These are phyloP conservation scores for Ascochyta rabiei DNA, from an alignment of 2,329 filamentous ascomycete species.

Conservation along the genomic window DNA sequence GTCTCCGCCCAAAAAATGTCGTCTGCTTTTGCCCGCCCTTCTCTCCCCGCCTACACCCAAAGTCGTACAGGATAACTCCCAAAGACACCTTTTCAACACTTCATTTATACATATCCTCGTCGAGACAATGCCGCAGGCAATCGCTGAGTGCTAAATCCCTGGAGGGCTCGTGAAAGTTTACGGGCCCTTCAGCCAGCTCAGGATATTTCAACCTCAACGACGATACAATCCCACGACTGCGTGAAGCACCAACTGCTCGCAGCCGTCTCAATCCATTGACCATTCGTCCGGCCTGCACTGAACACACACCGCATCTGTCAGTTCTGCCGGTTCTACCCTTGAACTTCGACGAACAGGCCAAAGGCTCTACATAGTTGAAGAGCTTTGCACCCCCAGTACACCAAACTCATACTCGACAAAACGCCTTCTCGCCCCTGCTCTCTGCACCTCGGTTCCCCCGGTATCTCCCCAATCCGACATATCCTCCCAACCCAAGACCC, in stretches of 20 bases:
- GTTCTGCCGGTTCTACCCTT: slow-evolving; percentile 36
- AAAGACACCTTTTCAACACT: slow-evolving; percentile 29
- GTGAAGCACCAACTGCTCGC: slow-evolving; percentile 42
- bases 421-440: slow-evolving; percentile 30
- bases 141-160: slow-evolving; percentile 80
- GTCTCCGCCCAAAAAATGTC: slow-evolving; percentile 30
- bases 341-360: slow-evolving; percentile 42
- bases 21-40: slow-evolving; percentile 35
- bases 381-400: slow-evolving; percentile 44
- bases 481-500: not conserved
- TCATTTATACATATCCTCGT: slow-evolving; percentile 47
- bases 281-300: slow-evolving; percentile 42
- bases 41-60: slow-evolving; percentile 47
- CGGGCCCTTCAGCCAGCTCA: slow-evolving; percentile 79
- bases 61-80: slow-evolving; percentile 44
- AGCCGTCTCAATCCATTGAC: slow-evolving; percentile 39
- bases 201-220: slow-evolving; percentile 66
- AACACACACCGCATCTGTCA: slow-evolving; percentile 41
- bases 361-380: slow-evolving; percentile 46
- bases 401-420: slow-evolving; percentile 32
- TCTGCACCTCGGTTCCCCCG: slow-evolving; percentile 5
- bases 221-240: slow-evolving; percentile 48
- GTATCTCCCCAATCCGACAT: slow-evolving; percentile 6
- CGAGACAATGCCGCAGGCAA: slow-evolving; percentile 56
- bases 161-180: slow-evolving; percentile 64